Evolutionary conservation across 1,284 basidiomycete genomes (phyloP), one percentile per base, ranked within the genome.

Genomic region (Ganoderma boninense): DNA sequence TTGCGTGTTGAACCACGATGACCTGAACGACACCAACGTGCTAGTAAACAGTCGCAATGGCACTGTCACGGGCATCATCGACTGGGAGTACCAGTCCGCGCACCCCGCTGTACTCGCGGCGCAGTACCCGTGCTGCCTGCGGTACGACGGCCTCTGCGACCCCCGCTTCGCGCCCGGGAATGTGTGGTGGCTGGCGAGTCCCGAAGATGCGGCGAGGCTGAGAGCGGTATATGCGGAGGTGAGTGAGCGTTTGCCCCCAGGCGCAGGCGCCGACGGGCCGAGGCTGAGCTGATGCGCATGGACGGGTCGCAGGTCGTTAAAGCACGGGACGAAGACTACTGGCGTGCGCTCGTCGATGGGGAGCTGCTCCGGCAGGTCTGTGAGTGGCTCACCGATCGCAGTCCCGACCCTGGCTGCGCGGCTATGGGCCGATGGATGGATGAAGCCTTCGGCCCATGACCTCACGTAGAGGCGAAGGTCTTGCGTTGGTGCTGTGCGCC

Each of bases 81-180:
- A 72, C 43, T 72, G 69, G 71, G 71, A 72, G 62, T 68, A 49
- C 61, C 71, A 72, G 38, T 63, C 68, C 8, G 59, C 44, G 8
- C 62, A 8, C 11, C 71, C 71, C 11, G 54, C 66, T 11, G 71
- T 68, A 1, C 60, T 69, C 4, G 66, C 69, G 0, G 64, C 46
- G 13, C 23, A 61, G 23, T 66, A 66, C 13, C 66, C 69, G 23
- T 16, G 20, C 1, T 71, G 61, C 29, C n/a, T 71, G n/a, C 66
- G 64, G 20, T 71, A 71, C 61, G 64, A 68, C 20, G 70, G 70
- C 11, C 26, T 65, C 1, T 26, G 16, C 35, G 66, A 71, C 40
- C 69, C 69, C 8, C 57, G 18, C 18, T 65, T 54, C 26, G 60
- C 10, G 0, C 13, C 10, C 2, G 49, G 38, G 13, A 32, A 46